Evolutionary conservation across 2,329 filamentous ascomycete species (phyloP), one percentile per base, ranked within the genome.

Genomic region (Monosporascus sp.): DNA sequence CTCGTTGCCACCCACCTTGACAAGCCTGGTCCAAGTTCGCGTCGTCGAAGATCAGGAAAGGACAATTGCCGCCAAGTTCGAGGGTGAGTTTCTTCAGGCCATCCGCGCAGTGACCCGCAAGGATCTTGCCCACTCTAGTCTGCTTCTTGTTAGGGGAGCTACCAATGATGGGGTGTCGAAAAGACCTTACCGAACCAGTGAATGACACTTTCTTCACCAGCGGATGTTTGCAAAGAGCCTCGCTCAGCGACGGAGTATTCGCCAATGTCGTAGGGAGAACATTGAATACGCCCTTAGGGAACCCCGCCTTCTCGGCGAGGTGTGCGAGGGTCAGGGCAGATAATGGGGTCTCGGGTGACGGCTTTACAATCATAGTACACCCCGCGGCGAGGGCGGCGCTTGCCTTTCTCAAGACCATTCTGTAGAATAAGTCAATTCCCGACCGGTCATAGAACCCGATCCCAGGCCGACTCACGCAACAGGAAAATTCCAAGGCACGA

Each of bases 281-380:
- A 45, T 77, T 77, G 22, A 95, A 78, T 0, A 86, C 86, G 2
- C 89, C 89, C 41, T 83, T 81, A 1, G 89, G 89, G 43, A 92
- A 87, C 0, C 89, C 90, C 1, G 90, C 89, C 20, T 85, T 78
- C 44, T 80, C 74, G 0, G 81, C 81, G 35, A 86, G 67, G 64
- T 75, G 65, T 8, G 74, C 81, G n/a, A 85, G 64, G 2, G 76
- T 74, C 17, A 85, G 67, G 0, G 79, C 76, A 2, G 79, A 79
- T 36, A 85, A 72, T 0, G 82, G 82, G 1, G 82, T 85, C 67
- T 90, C 86, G 0, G 86, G 86, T 4, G 82, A 86, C 2, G 87
- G 85, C 70, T 90, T 90, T 17, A 82, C 76, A 17, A 92, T 76
- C 82, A 92, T 89, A 1, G 86, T 85, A 64, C 86, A 89, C 1